Base-by-base conservation (phyloP, 2,329 filamentous ascomycete genomes). In the Cladosporium oxysporum region DNA sequence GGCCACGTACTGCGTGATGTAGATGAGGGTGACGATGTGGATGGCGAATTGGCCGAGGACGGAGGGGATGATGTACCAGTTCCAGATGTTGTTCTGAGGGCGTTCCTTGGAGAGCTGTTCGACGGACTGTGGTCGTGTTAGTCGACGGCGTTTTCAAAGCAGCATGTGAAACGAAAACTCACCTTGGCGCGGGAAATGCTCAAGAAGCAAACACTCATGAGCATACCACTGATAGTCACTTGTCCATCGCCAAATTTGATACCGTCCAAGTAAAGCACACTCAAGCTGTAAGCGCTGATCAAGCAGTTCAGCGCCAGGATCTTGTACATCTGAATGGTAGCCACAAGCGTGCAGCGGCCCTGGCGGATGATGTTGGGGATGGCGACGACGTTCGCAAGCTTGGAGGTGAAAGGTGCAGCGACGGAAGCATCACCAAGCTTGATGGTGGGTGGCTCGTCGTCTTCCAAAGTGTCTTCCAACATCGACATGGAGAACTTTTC, bases 201-300 rank as follows among this genome's bases (percentile, higher is more conserved):
- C 74, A 99, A 83, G 86, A 99, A 99, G 82, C 95, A 99, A 60
- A 99, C 95, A 74, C 93, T 97, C 95, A 99, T 98, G 78, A 99
- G 89, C 91, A 99, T 98, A 72, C 95, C 95, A 73, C 93, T 97
- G 74, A 99, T 98, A 18, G 95, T 99, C 71, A 98, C 95, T 81
- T 99, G 95, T 4, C 93, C 93, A 77, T 99, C 95, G 65, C 95
- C 93, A 76, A 99, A 99, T 83, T 99, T 99, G 85, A 99, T 99
- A 69, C 95, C 95, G 74, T 98, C 94, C 1, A 99, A 87, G 76
- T 99, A 99, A 66, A 99, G 85, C 21, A 99, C 95, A 78, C 91
- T 96, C 76, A 99, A 81, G 79, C 92, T 97, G 87, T 99, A 99
- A 44, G 95, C 95, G 72, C 92, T 97, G 77, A 99, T 99, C 72